A percentile compares a stretch with the other conserved stretches of the same genome.
These are phyloP conservation scores for Acanthamoeba castellanii DNA, from an alignment of 208 protist species.

Conservation along the genomic window DNA sequence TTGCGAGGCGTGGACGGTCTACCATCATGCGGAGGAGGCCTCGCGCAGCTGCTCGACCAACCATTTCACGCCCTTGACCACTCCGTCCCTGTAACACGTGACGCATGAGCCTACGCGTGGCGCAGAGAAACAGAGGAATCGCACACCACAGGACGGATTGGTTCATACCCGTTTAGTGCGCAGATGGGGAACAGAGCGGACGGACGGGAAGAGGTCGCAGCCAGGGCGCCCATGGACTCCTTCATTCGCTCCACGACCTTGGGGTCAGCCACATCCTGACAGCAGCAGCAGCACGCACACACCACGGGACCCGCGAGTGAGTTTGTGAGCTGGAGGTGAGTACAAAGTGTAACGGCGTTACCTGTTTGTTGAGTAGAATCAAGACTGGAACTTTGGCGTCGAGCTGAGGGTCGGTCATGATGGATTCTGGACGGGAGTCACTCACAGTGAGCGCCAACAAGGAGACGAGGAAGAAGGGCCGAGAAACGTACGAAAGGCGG, in stretches of 20 bases:
- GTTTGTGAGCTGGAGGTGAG: not conserved
- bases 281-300: not conserved
- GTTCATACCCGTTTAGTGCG: not conserved
- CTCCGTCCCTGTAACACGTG: conserved; percentile 8
- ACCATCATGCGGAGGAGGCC: not conserved
- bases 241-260: conserved; percentile 42
- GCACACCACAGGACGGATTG: no score
- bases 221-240: not conserved
- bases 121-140: not conserved
- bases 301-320: not conserved
- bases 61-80: conserved; percentile 45
- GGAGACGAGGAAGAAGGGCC: not conserved
- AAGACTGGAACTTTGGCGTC: conserved; percentile 39
- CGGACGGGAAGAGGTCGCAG: not conserved
- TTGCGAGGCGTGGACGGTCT: no score
- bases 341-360: not conserved
- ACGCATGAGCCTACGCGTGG: no score
- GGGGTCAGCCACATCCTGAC: not conserved
- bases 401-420: conserved; percentile 37
- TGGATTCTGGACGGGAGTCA: not conserved
- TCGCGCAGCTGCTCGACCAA: conserved; percentile 43
- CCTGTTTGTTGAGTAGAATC: conserved; percentile 79
- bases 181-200: conserved; percentile 49
- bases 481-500: conserved; percentile 2
- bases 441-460: not conserved